Base-by-base conservation (phyloP, 2,329 filamentous ascomycete species). In the Aspergillus unguis region DNA sequence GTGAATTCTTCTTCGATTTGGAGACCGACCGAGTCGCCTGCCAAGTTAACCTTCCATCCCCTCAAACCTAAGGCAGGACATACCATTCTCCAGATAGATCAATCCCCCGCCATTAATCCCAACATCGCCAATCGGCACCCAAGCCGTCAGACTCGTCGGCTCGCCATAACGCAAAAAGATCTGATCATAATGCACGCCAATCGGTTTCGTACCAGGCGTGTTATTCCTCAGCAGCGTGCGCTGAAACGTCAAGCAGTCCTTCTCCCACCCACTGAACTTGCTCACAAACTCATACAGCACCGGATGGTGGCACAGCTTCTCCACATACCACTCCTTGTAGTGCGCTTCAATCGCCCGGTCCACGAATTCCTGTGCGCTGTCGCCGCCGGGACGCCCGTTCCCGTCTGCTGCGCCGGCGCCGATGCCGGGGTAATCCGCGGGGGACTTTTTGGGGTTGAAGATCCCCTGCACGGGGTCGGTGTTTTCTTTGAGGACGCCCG, bases 151-250 rank as follows among this genome's bases (percentile, higher is more conserved):
- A 29, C 73, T 76, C 0, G 79, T 81, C 1, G 78, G 75, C 45
- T 82, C 80, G 1, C 80, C 81, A 59, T 82, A 63, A 1, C 80
- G 65, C 44, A 84, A 63, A 58, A 83, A 84, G 25, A 79, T 82
- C 65, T 84, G 80, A 58, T 84, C 81, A 58, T 84, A 84, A 55
- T 84, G 81, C 3, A 84, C 81, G 0, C 81, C 80, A 54, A 83
- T 83, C 0, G 80, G 79, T 56, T 80, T 79, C 44, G 79, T 81
- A 0, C 75, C 75, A 0, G 81, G 81, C 0, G 77, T 79, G 57
- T 83, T 83, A 56, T 83, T 83, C 35, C 81, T 68, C 48, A 84
- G 63, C 8, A 84, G 62, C 1, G 79, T 81, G 31, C 81, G 68
- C 6, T 73, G 67, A 3, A 81, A 67, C 5, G 60, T 68, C 3